These are phyloP conservation scores for Gaultheria prostrata DNA, from an alignment of 148 eudicot species.

Conservation along the genomic window DNA sequence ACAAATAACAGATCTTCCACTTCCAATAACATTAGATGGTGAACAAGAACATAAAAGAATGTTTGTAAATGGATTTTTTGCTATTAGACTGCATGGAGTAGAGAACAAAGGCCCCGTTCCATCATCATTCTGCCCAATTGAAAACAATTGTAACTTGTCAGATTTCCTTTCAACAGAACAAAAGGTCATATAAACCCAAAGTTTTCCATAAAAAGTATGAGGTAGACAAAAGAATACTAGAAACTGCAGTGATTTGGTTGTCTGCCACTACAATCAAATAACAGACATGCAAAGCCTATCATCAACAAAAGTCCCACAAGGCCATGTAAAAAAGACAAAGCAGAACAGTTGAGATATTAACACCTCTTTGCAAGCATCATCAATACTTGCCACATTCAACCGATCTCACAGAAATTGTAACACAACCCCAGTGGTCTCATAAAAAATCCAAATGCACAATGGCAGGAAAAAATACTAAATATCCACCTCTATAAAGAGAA, in stretches of 20 bases:
- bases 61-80: slow-evolving; percentile 85
- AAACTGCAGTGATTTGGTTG: background rate
- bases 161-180: slow-evolving; percentile 17
- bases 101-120: slow-evolving; percentile 70
- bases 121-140: slow-evolving; percentile 56
- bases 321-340: background rate
- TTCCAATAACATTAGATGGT: slow-evolving; percentile 35
- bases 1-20: slow-evolving; percentile 33
- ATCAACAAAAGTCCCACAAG: background rate
- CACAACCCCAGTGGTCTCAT: background rate
- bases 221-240: background rate
- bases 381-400: background rate
- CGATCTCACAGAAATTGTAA: background rate
- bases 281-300: background rate
- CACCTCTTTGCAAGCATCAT: background rate
- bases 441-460: background rate
- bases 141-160: slow-evolving; percentile 13
- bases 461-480: background rate
- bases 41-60: slow-evolving; percentile 64
- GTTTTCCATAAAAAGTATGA: background rate
- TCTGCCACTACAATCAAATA: background rate
- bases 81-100: slow-evolving; percentile 69
- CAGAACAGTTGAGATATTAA: background rate
- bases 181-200: background rate
- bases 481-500: slow-evolving; percentile 84